Conservation (phyloP, 2,329 filamentous ascomycete genomes). For the Emmonsiellopsis sp. region DNA sequence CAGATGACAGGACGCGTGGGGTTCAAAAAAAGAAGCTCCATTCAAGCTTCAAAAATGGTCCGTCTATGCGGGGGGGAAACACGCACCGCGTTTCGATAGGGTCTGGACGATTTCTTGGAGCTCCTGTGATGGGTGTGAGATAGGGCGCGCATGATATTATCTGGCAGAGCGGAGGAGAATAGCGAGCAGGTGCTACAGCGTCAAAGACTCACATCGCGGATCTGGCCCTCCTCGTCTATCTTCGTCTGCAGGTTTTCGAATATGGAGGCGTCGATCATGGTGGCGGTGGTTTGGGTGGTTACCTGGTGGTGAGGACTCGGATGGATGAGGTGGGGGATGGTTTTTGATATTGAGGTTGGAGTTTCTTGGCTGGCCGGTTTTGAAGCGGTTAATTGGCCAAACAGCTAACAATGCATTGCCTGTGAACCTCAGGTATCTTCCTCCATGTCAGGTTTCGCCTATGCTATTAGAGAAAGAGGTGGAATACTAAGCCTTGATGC, state of each 20-base stretch:
- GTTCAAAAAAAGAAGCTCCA: background rate
- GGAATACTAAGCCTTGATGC: no score
- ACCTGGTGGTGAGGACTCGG: background rate
- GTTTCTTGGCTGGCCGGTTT: no score
- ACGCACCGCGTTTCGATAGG: conserved; percentile 63
- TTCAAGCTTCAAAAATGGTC: background rate
- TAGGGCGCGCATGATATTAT: conserved; percentile 1
- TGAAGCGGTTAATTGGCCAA: no score
- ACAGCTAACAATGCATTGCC: no score
- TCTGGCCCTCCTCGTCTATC: conserved; percentile 75
- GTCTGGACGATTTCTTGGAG: conserved; percentile 71
- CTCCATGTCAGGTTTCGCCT: no score
- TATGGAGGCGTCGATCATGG: conserved; percentile 68
- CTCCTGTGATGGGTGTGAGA: conserved; percentile 39
- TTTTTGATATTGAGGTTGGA: no score
- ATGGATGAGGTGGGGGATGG: background rate
- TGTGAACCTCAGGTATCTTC: no score
- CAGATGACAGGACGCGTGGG: background rate
- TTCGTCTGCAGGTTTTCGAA: conserved; percentile 81
- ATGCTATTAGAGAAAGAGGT: no score
- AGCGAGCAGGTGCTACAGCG: conserved; percentile 1
- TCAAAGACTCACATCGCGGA: conserved; percentile 55
- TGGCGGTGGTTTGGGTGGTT: conserved; percentile 16
- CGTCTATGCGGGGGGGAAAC: background rate
- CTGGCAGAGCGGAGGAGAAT: background rate